Evolutionary conservation across 306 rosid species (phyloP).

Genomic region (Cucurbita maxima): DNA sequence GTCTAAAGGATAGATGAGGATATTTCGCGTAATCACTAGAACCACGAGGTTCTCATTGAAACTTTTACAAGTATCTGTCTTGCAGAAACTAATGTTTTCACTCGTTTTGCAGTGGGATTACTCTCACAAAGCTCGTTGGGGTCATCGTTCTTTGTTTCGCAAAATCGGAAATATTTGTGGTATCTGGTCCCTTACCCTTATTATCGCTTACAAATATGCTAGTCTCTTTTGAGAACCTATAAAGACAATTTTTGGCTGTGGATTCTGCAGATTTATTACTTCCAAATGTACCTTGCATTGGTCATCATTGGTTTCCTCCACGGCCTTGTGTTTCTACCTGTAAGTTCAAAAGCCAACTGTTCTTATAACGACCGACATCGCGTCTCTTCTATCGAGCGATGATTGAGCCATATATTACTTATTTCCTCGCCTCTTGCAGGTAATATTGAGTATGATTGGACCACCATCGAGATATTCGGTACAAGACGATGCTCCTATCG

Average conservation of each 20-base stretch:
- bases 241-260: slow-evolving; percentile 10
- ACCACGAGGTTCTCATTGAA: background rate
- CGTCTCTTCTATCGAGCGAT: background rate
- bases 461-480: slow-evolving; percentile 35
- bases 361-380: background rate
- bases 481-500: background rate
- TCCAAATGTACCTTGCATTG: slow-evolving; percentile 91
- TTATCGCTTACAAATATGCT: background rate
- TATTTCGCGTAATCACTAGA: background rate
- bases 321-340: slow-evolving; percentile 89
- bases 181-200: slow-evolving; percentile 19
- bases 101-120: slow-evolving; percentile 62
- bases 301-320: slow-evolving; percentile 91
- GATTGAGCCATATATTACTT: background rate
- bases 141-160: slow-evolving; percentile 80
- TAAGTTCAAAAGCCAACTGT: slow-evolving; percentile 26
- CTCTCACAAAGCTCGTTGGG: slow-evolving; percentile 90
- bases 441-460: slow-evolving; percentile 68
- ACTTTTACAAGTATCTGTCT: background rate
- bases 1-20: background rate
- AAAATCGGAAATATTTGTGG: slow-evolving; percentile 94
- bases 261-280: slow-evolving; percentile 75
- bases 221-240: slow-evolving; percentile 3
- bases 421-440: slow-evolving; percentile 28
- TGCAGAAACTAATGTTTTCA: background rate